Evolutionary conservation across 2,329 filamentous ascomycete species (phyloP).

Genomic region (Claviceps africana): DNA sequence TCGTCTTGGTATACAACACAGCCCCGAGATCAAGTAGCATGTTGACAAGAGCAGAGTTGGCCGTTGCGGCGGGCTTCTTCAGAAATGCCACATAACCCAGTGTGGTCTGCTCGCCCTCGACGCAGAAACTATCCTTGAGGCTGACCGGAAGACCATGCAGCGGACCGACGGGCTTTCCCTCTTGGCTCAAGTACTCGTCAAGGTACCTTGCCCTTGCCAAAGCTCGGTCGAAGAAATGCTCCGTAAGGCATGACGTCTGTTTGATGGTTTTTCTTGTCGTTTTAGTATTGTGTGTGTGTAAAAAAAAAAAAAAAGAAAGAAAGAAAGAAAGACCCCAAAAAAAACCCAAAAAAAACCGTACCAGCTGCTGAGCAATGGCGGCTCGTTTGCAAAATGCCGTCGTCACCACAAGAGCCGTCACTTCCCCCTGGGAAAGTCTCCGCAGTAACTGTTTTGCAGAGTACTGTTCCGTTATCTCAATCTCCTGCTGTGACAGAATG

Average conservation of each 20-base stretch:
- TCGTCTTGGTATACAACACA: constrained; percentile 28
- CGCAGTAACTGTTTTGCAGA: constrained; percentile 22
- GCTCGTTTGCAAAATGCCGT: constrained; percentile 18
- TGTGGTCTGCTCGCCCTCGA: constrained; percentile 12
- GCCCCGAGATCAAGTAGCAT: constrained; percentile 14
- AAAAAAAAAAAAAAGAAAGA: not conserved
- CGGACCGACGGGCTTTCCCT: constrained; percentile 9
- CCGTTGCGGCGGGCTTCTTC: constrained; percentile 8
- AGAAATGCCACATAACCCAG: constrained; percentile 15
- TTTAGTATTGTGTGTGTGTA: too few relatives aligned
- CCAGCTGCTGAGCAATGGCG: constrained; percentile 17
- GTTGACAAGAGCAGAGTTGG: constrained; percentile 13
- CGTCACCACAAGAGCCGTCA: constrained; percentile 23
- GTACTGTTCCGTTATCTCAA: constrained; percentile 30
- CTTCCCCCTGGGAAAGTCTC: constrained; percentile 18
- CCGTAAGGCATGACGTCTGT: constrained; percentile 23
- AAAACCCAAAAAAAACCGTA: not conserved
- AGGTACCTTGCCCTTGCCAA: constrained; percentile 8
- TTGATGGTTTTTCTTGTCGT: too few relatives aligned
- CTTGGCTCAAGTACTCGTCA: constrained; percentile 6
- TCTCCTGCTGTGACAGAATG: constrained; percentile 25
- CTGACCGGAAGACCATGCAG: constrained; percentile 14
- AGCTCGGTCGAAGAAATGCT: constrained; percentile 30
- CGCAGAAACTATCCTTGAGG: constrained; percentile 13
- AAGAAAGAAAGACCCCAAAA: not conserved